phyloP scores from a whole-genome alignment of 768 basidiomycete species.

The Roridomyces roridus region DNA sequence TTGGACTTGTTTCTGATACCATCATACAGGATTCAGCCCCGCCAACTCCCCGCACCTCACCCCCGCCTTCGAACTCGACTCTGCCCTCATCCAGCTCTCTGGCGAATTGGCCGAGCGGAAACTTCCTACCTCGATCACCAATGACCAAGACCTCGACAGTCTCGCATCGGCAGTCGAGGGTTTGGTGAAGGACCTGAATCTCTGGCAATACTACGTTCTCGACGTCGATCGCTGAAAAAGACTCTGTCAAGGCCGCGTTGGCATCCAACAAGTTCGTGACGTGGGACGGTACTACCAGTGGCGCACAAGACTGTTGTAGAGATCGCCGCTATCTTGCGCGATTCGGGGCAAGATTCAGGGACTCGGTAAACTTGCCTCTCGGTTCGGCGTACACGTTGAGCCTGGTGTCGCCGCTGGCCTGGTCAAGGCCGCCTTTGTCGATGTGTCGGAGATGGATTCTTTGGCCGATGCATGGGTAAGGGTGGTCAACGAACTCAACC shows the following conservation, averaged over 20 bases:
- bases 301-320: slow-evolving; percentile 64
- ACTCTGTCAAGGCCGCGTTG: slow-evolving; percentile 61
- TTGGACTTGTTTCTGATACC: background rate
- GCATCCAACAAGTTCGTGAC: slow-evolving; percentile 46
- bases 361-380: slow-evolving; percentile 63
- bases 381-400: slow-evolving; percentile 73
- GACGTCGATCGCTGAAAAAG: slow-evolving; percentile 72
- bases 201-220: slow-evolving; percentile 97
- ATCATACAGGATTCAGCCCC: slow-evolving; percentile 79
- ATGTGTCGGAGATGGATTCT: slow-evolving; percentile 52
- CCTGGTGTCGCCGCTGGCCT: slow-evolving; percentile 74
- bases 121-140: slow-evolving; percentile 74
- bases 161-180: slow-evolving; percentile 70
- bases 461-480: slow-evolving; percentile 76
- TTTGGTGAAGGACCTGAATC: slow-evolving; percentile 65
- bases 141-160: slow-evolving; percentile 68
- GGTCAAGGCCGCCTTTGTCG: slow-evolving; percentile 68
- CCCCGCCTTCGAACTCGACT: slow-evolving; percentile 92
- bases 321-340: slow-evolving; percentile 68
- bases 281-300: slow-evolving; percentile 71
- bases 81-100: slow-evolving; percentile 85
- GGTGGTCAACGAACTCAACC: slow-evolving; percentile 87
- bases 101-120: slow-evolving; percentile 63
- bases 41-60: slow-evolving; percentile 90
- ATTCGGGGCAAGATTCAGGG: slow-evolving; percentile 61